Evolutionary conservation across 2,329 filamentous ascomycete genomes (phyloP).

Genomic region (Colletotrichum sp.): DNA sequence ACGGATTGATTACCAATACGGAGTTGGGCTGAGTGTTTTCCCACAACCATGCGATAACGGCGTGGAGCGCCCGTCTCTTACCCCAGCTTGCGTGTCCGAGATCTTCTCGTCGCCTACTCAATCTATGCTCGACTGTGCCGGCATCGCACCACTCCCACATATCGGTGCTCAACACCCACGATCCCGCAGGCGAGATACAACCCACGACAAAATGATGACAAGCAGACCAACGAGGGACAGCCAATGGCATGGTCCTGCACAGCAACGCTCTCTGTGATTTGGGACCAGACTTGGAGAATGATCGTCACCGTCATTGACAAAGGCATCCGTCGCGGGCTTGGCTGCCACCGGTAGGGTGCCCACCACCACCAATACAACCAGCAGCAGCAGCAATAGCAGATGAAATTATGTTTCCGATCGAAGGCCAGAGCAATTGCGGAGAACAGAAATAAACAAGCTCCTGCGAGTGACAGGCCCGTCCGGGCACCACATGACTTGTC

Average conservation of each 20-base stretch:
- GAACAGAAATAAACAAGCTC: background rate
- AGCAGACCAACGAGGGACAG: background rate
- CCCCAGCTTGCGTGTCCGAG: background rate
- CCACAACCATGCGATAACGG: background rate
- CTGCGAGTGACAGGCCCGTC: background rate
- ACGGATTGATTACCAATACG: background rate
- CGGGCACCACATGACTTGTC: background rate
- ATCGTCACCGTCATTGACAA: background rate
- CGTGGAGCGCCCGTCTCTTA: background rate
- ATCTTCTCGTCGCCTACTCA: background rate
- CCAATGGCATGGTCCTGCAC: background rate
- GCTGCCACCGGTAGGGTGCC: background rate
- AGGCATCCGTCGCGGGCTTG: background rate
- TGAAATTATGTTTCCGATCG: background rate
- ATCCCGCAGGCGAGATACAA: background rate
- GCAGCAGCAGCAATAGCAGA: background rate
- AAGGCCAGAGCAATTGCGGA: background rate
- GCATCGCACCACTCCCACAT: conserved; percentile 1
- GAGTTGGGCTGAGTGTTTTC: background rate
- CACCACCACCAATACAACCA: background rate
- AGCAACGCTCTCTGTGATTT: background rate
- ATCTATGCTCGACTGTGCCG: background rate
- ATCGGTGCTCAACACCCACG: background rate
- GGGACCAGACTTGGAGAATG: background rate
- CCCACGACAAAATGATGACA: background rate